Evolutionary conservation across 2,329 filamentous ascomycete genomes (phyloP).

Genomic region (Fusarium pseudonygamai): DNA sequence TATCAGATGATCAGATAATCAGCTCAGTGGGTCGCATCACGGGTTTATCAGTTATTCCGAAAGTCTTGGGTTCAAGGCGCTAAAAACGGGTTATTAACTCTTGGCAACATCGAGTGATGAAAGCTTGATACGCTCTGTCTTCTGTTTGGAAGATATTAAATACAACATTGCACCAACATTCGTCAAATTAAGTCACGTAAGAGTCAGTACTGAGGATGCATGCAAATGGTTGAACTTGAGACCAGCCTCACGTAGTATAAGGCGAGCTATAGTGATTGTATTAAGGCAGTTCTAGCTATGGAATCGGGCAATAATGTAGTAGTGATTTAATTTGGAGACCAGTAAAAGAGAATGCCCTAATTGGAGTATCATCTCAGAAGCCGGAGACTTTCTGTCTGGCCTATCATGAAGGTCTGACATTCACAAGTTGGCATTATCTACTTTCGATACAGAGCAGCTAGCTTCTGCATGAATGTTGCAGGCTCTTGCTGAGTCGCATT

Average conservation of each 20-base stretch:
- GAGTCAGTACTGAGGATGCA: rapidly evolving
- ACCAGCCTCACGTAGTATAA: not conserved
- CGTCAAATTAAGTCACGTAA: not conserved
- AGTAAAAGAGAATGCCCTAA: rapidly evolving
- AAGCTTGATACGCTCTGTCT: not conserved
- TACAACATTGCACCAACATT: not conserved
- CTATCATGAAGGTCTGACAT: rapidly evolving
- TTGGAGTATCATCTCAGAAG: rapidly evolving
- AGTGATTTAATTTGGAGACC: not conserved
- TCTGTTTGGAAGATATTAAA: not conserved
- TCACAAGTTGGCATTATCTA: not conserved
- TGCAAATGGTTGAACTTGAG: not conserved
- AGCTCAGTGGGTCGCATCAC: slow-evolving; percentile 13
- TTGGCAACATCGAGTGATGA: not conserved
- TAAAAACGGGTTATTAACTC: not conserved
- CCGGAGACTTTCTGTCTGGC: no score
- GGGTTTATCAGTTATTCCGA: not conserved
- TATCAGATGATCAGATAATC: slow-evolving; percentile 27
- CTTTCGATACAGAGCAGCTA: slow-evolving; percentile 18
- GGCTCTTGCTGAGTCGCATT: not conserved
- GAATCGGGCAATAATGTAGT: not conserved
- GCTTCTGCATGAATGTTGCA: slow-evolving; percentile 10
- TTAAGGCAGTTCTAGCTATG: not conserved
- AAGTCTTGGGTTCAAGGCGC: not conserved
- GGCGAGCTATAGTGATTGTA: not conserved